Base-by-base conservation (phyloP, 2,329 filamentous ascomycete genomes). In the Zalaria obscura region DNA sequence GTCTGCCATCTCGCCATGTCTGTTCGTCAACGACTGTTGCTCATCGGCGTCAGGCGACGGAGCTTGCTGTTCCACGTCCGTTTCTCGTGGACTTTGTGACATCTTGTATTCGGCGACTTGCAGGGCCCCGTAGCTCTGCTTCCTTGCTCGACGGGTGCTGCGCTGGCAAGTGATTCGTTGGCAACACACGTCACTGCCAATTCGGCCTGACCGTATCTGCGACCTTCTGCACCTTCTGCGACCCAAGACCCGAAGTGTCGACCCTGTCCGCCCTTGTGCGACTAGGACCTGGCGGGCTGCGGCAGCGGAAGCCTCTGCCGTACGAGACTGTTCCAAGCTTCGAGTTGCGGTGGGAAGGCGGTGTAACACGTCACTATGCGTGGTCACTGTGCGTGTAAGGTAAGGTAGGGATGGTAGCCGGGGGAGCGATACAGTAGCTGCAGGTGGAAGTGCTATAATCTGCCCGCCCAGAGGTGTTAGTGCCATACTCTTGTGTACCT, bases 21-120 rank as follows among this genome's bases (percentile, higher is more conserved):
- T 37, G 36, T 35, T 40, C 33, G 39, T 46, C 43, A 42, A 44
- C 6, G 44, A 40, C 39, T 82, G 81, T 73, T 80, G 80, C 73
- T 91, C 85, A 61, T 75, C 70, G 72, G 93, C 85, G 70, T 91
- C 87, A 34, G 40, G 41, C 31, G 43, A 45, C 32, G 36, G 41
- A 42, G 35, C 35, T 43, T 28, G 44, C 75, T 81, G 83, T 75
- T 94, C 89, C 74, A 87, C 83, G 72, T 93, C 77, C 59, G 69
- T 68, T 60, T 81, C 86, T 75, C 84, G 80, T 73, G 87, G 85
- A 58, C 65, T 87, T 77, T 86, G 83, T 73, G 88, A 93, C 88
- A 95, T 83, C 69, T 75, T 78, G 72, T 91, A 86, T 84, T 80
- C 80, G 78, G 78, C 73, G 54, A 56, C 52, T 55, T 65, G 61